These are phyloP conservation scores for Steccherinum ochraceum DNA, from an alignment of 768 basidiomycete genomes.

Conservation along the genomic window DNA sequence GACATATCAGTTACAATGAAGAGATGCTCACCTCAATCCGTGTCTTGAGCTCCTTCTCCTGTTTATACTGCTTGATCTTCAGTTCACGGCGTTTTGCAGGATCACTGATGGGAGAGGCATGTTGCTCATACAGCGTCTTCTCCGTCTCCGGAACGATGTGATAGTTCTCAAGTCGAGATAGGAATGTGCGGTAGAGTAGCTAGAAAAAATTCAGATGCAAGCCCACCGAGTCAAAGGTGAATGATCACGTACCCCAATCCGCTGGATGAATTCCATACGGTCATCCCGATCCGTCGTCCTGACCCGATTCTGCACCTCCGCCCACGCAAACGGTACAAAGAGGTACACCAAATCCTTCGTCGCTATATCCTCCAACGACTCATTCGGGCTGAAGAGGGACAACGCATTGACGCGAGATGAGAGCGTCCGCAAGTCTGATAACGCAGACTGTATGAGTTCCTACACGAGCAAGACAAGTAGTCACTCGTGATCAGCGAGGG, in stretches of 20 bases:
- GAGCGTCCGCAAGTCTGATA: constrained; percentile 50
- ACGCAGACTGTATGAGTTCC: constrained; percentile 51
- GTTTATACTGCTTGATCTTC: constrained; percentile 88
- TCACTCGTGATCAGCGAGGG: constrained; percentile 1
- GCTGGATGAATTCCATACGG: constrained; percentile 47
- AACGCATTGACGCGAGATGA: constrained; percentile 50
- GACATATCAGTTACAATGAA: no score
- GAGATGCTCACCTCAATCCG: constrained; percentile 55
- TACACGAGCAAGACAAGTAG: no score
- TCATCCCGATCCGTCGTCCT: constrained; percentile 49
- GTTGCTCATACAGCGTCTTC: constrained; percentile 45
- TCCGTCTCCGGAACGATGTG: constrained; percentile 59
- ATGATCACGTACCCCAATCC: constrained; percentile 54
- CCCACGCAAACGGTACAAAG: constrained; percentile 58
- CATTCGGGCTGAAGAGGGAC: constrained; percentile 79
- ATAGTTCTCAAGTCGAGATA: constrained; percentile 54
- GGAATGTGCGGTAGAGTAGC: constrained; percentile 13
- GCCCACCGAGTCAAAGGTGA: constrained; percentile 39
- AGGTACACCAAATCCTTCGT: constrained; percentile 74
- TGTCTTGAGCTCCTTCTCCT: constrained; percentile 72
- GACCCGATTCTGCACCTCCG: constrained; percentile 59
- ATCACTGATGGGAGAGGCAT: constrained; percentile 47
- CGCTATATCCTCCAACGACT: constrained; percentile 74
- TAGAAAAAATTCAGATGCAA: constrained; percentile 1
- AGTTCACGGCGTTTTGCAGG: constrained; percentile 69